Conservation (phyloP, 441 rosid species). For the Populus hybrid region DNA sequence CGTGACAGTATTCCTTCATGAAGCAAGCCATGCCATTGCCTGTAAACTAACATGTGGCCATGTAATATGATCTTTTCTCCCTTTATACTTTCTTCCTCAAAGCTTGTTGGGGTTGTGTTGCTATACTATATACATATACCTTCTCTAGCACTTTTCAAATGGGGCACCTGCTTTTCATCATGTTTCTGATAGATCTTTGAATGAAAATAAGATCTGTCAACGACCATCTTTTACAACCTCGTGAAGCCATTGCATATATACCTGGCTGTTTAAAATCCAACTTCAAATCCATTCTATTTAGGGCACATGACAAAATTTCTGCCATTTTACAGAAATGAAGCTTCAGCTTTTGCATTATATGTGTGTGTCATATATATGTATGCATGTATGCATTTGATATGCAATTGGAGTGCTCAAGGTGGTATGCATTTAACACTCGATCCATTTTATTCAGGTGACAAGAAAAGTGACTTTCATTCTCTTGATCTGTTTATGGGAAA, state of each 20-base stretch:
- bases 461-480: background rate
- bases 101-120: background rate
- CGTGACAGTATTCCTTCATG: constrained; percentile 86
- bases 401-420: too few species aligned
- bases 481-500: background rate
- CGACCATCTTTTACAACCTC: background rate
- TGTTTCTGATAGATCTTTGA: background rate
- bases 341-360: too few species aligned
- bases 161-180: background rate
- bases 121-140: background rate
- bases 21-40: constrained; percentile 95
- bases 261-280: background rate
- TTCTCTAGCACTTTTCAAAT: background rate
- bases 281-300: too few species aligned
- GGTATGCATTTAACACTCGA: background rate
- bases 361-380: too few species aligned
- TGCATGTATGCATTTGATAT: too few species aligned
- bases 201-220: background rate
- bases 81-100: background rate
- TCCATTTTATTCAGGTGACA: background rate
- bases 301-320: background rate
- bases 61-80: constrained; percentile 43
- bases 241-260: background rate
- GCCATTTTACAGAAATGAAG: background rate
- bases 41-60: constrained; percentile 94